Conservation (phyloP, 805 yeast genomes). For the Lipomyces japonicus region DNA sequence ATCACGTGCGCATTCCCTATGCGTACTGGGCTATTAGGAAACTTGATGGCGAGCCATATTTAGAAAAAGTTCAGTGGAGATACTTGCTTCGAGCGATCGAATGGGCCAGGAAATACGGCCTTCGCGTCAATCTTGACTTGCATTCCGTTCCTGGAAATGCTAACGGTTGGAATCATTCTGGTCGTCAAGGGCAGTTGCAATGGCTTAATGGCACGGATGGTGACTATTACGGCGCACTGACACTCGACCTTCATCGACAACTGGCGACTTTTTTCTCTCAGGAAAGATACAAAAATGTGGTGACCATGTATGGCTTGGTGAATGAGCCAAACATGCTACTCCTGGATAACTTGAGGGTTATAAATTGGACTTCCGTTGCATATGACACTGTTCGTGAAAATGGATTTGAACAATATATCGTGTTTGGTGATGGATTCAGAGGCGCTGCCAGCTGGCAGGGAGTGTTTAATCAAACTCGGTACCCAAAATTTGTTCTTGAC, state of each 20-base stretch:
- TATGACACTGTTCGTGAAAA: conserved; percentile 54
- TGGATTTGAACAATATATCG: conserved; percentile 47
- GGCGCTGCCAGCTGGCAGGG: conserved; percentile 59
- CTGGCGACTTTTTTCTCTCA: conserved; percentile 63
- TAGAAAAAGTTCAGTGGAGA: conserved; percentile 52
- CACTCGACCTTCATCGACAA: conserved; percentile 51
- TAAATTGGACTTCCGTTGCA: conserved; percentile 54
- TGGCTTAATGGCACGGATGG: conserved; percentile 49
- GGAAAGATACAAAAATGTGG: conserved; percentile 58
- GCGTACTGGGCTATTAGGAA: conserved; percentile 89
- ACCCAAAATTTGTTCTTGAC: conserved; percentile 69
- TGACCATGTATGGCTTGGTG: conserved; percentile 72
- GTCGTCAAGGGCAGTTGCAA: conserved; percentile 48
- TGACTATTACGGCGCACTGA: conserved; percentile 40
- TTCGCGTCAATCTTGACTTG: conserved; percentile 70
- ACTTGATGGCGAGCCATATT: conserved; percentile 69
- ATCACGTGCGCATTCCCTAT: conserved; percentile 83
- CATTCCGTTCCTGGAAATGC: conserved; percentile 85
- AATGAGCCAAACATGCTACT: conserved; percentile 61
- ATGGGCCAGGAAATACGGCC: conserved; percentile 60
- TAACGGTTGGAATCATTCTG: conserved; percentile 82
- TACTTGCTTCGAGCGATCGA: conserved; percentile 61
- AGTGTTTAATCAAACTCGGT: conserved; percentile 43
- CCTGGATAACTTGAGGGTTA: conserved; percentile 57
- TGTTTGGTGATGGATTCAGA: conserved; percentile 77